Evolutionary conservation across 2,329 filamentous ascomycete genomes (phyloP).

Genomic region (Aplosporella prunicola): DNA sequence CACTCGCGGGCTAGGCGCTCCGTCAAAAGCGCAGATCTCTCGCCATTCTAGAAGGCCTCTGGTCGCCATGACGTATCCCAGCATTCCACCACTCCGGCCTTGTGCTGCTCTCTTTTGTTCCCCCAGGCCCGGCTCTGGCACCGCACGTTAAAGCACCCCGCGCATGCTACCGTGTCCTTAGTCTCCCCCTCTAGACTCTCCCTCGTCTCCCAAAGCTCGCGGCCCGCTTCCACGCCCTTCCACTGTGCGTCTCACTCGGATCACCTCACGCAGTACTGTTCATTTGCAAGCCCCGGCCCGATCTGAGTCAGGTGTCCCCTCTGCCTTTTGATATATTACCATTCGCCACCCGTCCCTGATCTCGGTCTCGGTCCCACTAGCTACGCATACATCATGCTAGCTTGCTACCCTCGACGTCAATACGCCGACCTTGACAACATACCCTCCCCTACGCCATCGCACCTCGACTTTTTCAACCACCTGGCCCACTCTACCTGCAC

Average conservation of each 20-base stretch:
- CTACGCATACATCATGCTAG: constrained; percentile 10
- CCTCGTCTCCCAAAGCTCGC: background rate
- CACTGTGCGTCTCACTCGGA: constrained; percentile 5
- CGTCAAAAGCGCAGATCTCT: constrained; percentile 10
- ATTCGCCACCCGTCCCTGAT: constrained; percentile 13
- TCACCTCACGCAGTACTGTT: constrained; percentile 5
- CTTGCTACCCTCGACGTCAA: constrained; percentile 11
- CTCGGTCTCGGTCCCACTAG: constrained; percentile 6
- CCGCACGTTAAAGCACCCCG: constrained; percentile 7
- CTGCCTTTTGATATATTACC: constrained; percentile 7
- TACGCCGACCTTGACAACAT: background rate
- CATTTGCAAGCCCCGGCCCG: constrained; percentile 7
- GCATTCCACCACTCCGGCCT: constrained; percentile 3
- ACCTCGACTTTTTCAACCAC: constrained; percentile 8
- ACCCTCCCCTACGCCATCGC: constrained; percentile 2
- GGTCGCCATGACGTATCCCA: constrained; percentile 8
- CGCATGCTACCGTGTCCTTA: constrained; percentile 2
- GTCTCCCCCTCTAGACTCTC: constrained; percentile 1
- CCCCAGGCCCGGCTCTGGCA: constrained; percentile 1
- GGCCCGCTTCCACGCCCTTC: constrained; percentile 7
- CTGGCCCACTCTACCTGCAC: constrained; percentile 4
- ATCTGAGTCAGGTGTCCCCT: constrained; percentile 8
- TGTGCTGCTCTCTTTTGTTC: constrained; percentile 3
- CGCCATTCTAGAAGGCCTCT: constrained; percentile 9
- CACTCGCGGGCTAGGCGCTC: too few relatives aligned